Evolutionary conservation across 2,329 filamentous ascomycete genomes (phyloP).

Genomic region (Hirsutella rhossiliensis): DNA sequence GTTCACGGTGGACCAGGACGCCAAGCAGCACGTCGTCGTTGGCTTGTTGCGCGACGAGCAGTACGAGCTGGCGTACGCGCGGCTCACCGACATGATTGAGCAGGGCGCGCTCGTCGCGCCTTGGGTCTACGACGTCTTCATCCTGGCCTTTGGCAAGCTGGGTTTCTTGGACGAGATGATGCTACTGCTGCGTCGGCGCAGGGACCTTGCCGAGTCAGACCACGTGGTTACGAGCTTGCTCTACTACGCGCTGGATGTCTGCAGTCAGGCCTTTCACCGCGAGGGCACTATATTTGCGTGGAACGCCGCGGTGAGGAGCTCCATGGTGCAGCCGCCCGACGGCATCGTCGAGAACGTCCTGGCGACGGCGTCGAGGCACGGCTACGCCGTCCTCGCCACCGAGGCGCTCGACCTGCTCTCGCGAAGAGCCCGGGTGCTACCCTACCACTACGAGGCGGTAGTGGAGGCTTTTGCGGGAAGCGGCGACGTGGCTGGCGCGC

Average conservation of each 20-base stretch:
- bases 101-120: slow-evolving; percentile 41
- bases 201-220: slow-evolving; percentile 19
- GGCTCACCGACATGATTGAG: slow-evolving; percentile 53
- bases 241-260: slow-evolving; percentile 64
- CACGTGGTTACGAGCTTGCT: slow-evolving; percentile 42
- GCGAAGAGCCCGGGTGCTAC: slow-evolving; percentile 34
- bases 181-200: slow-evolving; percentile 49
- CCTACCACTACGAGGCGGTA: slow-evolving; percentile 70
- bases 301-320: slow-evolving; percentile 46
- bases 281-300: slow-evolving; percentile 59
- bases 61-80: slow-evolving; percentile 66
- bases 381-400: slow-evolving; percentile 56
- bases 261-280: slow-evolving; percentile 51
- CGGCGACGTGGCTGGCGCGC: slow-evolving; percentile 50
- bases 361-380: slow-evolving; percentile 55
- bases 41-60: slow-evolving; percentile 72
- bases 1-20: slow-evolving; percentile 38
- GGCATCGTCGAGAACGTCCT: slow-evolving; percentile 58
- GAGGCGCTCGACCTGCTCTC: slow-evolving; percentile 47
- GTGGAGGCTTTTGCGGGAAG: slow-evolving; percentile 54
- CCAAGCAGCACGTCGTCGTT: slow-evolving; percentile 55
- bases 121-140: slow-evolving; percentile 72
- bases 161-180: slow-evolving; percentile 70
- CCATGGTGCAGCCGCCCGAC: slow-evolving; percentile 34
- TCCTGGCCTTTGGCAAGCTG: slow-evolving; percentile 59